phyloP scores from a whole-genome alignment of 441 rosid species.

The Pelargonium myrrhifolium region DNA sequence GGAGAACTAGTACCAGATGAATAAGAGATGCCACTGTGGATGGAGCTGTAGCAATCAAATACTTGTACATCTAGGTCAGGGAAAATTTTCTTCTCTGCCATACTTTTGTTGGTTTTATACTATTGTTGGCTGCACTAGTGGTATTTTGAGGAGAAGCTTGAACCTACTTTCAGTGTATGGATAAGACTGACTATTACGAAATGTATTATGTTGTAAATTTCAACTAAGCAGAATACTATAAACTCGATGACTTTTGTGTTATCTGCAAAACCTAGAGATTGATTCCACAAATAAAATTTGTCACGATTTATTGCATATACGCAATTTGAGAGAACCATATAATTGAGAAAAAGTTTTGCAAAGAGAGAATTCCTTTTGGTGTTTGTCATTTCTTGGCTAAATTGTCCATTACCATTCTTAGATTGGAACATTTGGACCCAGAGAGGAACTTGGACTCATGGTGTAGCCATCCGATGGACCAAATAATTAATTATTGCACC shows the following conservation, averaged over 20 bases:
- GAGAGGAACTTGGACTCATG: neutral
- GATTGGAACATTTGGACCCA: neutral
- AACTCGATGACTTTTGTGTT: neutral
- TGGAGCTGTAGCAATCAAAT: conserved; percentile 1
- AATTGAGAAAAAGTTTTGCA: neutral
- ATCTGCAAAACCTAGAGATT: neutral
- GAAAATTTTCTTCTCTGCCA: neutral
- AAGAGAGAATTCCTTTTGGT: neutral
- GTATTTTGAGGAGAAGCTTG: conserved; percentile 2
- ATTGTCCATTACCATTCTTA: neutral
- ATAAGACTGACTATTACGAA: neutral
- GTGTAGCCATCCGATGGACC: conserved; percentile 1
- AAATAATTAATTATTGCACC: neutral
- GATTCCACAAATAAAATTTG: neutral
- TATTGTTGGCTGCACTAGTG: neutral
- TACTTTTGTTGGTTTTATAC: neutral
- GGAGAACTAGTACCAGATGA: neutral
- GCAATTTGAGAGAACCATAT: neutral
- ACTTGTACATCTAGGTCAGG: conserved; percentile 4
- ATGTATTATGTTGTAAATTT: neutral
- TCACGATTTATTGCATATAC: neutral
- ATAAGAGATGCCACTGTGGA: neutral
- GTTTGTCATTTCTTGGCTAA: neutral
- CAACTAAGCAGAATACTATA: neutral
- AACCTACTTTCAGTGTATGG: neutral